These are phyloP conservation scores for Yamadazyma taylorii DNA, from an alignment of 1,139 yeast species.

Conservation along the genomic window DNA sequence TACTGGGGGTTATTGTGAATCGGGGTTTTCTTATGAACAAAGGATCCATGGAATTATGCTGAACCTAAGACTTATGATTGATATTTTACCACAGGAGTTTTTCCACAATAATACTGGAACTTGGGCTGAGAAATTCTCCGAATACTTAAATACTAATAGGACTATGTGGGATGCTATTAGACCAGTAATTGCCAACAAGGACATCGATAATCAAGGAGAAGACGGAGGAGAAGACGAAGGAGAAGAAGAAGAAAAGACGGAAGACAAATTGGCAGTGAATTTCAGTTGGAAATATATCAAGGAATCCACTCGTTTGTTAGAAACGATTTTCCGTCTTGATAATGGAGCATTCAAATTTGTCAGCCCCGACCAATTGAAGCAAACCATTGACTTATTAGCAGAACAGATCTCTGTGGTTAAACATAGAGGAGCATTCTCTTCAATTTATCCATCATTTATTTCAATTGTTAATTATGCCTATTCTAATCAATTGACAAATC, in stretches of 20 bases:
- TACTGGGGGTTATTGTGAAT: no score
- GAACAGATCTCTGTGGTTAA: slow-evolving; percentile 71
- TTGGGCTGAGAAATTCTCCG: slow-evolving; percentile 6
- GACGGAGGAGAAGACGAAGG: slow-evolving; percentile 43
- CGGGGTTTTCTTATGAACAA: neutral
- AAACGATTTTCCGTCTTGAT: slow-evolving; percentile 31
- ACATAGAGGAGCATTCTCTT: slow-evolving; percentile 89
- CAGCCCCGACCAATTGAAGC: slow-evolving; percentile 22
- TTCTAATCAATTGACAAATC: slow-evolving; percentile 24
- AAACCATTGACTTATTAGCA: slow-evolving; percentile 45
- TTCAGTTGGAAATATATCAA: slow-evolving; percentile 87
- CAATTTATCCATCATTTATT: slow-evolving; percentile 78
- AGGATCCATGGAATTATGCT: slow-evolving; percentile 70
- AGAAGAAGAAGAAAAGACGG: slow-evolving; percentile 31
- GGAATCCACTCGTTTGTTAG: slow-evolving; percentile 63
- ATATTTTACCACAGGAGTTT: slow-evolving; percentile 3
- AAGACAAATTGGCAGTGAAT: slow-evolving; percentile 60
- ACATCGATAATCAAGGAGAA: neutral
- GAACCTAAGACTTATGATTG: slow-evolving; percentile 51
- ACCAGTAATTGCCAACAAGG: slow-evolving; percentile 51
- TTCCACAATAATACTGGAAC: slow-evolving; percentile 1
- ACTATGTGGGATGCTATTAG: slow-evolving; percentile 55
- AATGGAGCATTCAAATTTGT: slow-evolving; percentile 5
- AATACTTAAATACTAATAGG: neutral
- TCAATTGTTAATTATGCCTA: slow-evolving; percentile 58